Evolutionary conservation across 805 yeast genomes (phyloP), one percentile per base, ranked within the genome.

Genomic region (Huiozyma sinensis): DNA sequence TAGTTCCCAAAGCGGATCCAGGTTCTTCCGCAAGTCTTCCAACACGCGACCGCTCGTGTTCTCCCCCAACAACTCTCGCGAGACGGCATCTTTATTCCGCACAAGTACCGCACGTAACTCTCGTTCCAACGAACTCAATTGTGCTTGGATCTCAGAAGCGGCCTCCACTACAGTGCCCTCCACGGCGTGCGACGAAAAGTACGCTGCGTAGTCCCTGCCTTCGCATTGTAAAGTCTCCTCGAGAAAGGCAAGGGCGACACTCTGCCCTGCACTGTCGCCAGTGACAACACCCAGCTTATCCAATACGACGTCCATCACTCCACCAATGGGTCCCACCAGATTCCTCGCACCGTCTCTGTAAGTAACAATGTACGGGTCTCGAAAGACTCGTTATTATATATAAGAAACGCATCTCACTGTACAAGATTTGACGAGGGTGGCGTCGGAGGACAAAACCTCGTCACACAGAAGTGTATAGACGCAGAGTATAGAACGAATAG

Each of bases 61-160:
- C 33, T 50, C 49, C 27, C 42, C 46, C 8, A 76, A 60, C 30
- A 77, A 70, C 44, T 71, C 60, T 38, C 75, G 76, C 13, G 81
- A 63, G 29, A 69, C 58, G 13, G 52, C 51, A 2, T 51, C 52
- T 41, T 66, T 66, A 7, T 65, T 61, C 4, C 61, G 62, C 2
- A 60, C 48, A 24, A 69, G 61, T 6, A 70, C 54, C 3, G 66
- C 58, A 38, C 67, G 65, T 37, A 81, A 57, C 47, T 72, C 59
- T 5, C 62, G 53, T 47, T 78, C 81, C 13, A 75, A 54, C 1
- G 61, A 56, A 17, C 79, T 61, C 48, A 75, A 76, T n/a, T 67
- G 49, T 28, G 76, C 73, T 51, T 81, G 87, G 32, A 81, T 60
- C 54, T 83, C 90, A 0, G 89, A 89, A 37, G 83, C 79, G 54